Percentiles rank a stretch among this genome's conserved stretches.
phyloP scores from a whole-genome alignment of 2,329 filamentous ascomycete species.

The Hypoxylon sp. region DNA sequence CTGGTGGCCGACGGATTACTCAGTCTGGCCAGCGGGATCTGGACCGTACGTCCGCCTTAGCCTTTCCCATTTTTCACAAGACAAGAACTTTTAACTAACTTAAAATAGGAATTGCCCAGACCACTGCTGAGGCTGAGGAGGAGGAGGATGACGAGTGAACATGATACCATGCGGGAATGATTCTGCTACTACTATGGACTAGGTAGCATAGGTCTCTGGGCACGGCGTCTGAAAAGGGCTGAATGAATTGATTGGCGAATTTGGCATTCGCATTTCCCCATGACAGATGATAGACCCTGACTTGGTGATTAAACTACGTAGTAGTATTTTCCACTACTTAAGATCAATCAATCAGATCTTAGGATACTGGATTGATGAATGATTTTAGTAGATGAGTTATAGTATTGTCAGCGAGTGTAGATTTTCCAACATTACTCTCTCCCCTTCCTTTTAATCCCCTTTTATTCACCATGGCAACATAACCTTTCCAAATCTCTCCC shows the following conservation, averaged over 20 bases:
- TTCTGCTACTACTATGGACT: conserved; percentile 48
- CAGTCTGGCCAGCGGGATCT: conserved; percentile 99
- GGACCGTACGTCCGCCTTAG: conserved; percentile 74
- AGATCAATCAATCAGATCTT: background rate
- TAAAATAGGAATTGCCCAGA: conserved; percentile 79
- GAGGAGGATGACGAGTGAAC: conserved; percentile 78
- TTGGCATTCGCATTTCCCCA: conserved; percentile 40
- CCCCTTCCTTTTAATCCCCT: background rate
- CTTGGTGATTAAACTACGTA: conserved; percentile 15
- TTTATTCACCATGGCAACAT: background rate
- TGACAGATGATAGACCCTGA: conserved; percentile 5
- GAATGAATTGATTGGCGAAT: conserved; percentile 46
- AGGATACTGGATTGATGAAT: background rate
- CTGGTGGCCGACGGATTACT: conserved; percentile 98
- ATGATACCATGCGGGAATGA: conserved; percentile 48
- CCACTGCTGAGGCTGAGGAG: conserved; percentile 80
- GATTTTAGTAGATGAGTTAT: background rate
- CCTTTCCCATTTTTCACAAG: conserved; percentile 4
- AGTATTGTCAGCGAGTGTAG: background rate
- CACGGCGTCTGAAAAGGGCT: conserved; percentile 55
- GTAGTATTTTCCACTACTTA: background rate
- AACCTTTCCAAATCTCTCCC: background rate
- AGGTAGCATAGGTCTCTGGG: conserved; percentile 53
- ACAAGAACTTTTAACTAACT: conserved; percentile 29
- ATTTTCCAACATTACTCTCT: background rate